Base-by-base conservation (phyloP, 139 green algal species). In the Micractinium sp. region DNA sequence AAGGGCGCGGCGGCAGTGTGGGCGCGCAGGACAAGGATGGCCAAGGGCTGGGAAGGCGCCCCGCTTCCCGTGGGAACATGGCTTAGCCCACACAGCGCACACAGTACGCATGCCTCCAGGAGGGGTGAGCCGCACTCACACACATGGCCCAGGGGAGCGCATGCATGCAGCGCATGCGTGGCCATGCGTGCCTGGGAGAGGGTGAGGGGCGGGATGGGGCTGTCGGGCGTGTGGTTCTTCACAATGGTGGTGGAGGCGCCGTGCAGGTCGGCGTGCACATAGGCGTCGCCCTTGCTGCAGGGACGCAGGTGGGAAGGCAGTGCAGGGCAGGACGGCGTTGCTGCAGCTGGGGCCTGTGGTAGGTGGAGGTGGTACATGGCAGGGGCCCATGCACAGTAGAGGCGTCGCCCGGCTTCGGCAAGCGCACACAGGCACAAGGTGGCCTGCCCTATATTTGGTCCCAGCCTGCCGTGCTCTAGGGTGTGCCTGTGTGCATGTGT, bases 221-320 rank as follows among this genome's bases (percentile, higher is more conserved):
- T 13, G 35, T 86, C 85, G 27, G 93, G 95, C 22, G 91, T 61
- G 31, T 89, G 85, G 89, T 98, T 98, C 82, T 96, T 97, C 38
- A 99, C 82, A 60, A 99, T 96, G 60, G 94, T 98, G 75, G 93
- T 96, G n/a, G 95, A 93, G 31, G 97, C 97, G 66, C 97, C 97
- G 77, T 99, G 97, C 82, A 99, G 94, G 85, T 99, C 97, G 31
- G 97, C 97, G 81, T 99, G 97, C 38, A 99, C 95, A 87, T 99
- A 99, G 19, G 93, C 90, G 91, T 98, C 96, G 14, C 94, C 96
- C 41, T 87, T 88, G 47, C 3, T 35, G 35, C 5, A 12, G 22
- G 29, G 31, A 79, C 18, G n/a, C 15, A 79, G 27, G 27, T 35
- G 33, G 33, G 33, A 27, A 27, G 75, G 75, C n/a, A 27, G 35